Percentiles rank a stretch among this genome's conserved stretches.
Evolutionary conservation across 768 basidiomycete genomes (phyloP).

Genomic region (Lactarius indigo): DNA sequence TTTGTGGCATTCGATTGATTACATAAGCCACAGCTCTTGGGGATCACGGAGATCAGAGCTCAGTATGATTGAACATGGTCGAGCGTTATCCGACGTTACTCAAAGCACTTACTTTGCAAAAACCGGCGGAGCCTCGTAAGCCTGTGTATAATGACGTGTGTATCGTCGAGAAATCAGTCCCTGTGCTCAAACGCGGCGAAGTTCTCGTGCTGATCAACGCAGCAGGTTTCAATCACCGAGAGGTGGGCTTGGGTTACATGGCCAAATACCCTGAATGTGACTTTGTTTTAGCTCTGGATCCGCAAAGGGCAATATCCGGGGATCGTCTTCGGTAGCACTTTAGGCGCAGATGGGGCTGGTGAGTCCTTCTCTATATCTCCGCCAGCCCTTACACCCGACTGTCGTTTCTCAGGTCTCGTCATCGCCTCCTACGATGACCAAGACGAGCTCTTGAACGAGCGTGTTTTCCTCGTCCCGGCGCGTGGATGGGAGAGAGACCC

Average conservation of each 20-base stretch:
- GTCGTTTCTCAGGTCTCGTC: conserved; percentile 48
- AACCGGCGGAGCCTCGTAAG: conserved; percentile 9
- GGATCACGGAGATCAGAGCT: not conserved
- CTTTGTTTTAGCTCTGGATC: conserved; percentile 60
- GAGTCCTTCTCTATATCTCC: not conserved
- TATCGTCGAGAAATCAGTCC: conserved; percentile 48
- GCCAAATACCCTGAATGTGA: not conserved
- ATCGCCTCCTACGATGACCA: conserved; percentile 49
- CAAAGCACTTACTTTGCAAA: conserved; percentile 7
- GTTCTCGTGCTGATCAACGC: conserved; percentile 66
- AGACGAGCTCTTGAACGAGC: conserved; percentile 56
- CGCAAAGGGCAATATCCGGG: conserved; percentile 64
- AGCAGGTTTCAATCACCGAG: conserved; percentile 74
- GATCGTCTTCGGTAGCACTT: conserved; percentile 53
- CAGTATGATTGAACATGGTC: not conserved
- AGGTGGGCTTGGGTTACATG: conserved; percentile 28
- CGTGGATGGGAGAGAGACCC: conserved; percentile 72
- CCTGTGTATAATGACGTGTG: conserved; percentile 56
- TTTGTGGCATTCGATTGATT: not conserved
- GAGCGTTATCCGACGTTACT: not conserved
- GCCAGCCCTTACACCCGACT: not conserved
- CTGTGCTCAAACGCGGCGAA: conserved; percentile 50
- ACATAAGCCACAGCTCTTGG: not conserved
- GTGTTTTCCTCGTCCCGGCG: conserved; percentile 73
- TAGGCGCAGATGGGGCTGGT: conserved; percentile 79